A percentile compares a stretch with the other conserved stretches of the same genome.
These are phyloP conservation scores for Geranium incanum DNA, from an alignment of 441 rosid species.

Conservation along the genomic window DNA sequence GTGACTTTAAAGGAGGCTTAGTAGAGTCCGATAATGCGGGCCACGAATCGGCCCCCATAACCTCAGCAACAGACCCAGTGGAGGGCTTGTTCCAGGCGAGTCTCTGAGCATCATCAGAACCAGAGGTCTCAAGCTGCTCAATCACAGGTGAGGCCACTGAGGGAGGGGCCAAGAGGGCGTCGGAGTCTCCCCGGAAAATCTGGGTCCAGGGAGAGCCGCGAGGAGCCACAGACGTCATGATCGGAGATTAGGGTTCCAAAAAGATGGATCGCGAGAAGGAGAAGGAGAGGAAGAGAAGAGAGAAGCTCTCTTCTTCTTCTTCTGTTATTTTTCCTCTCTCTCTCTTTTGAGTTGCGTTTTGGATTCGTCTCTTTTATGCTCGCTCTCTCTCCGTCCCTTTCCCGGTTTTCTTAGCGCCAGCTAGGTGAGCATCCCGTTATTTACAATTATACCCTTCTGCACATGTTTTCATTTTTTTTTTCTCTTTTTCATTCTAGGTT, in stretches of 20 bases:
- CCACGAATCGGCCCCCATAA: slow-evolving; percentile 81
- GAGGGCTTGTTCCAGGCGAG: slow-evolving; percentile 68
- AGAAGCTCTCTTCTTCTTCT: not conserved
- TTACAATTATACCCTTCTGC: not conserved
- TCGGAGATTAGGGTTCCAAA: not conserved
- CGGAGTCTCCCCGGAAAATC: slow-evolving; percentile 1
- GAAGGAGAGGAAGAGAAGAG: slow-evolving; percentile 2
- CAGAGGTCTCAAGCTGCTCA: no score
- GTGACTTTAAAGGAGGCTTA: slow-evolving; percentile 43
- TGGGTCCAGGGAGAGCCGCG: not conserved
- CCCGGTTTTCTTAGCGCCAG: not conserved
- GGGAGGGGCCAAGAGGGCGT: not conserved
- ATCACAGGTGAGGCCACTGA: not conserved
- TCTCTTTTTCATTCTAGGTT: no score
- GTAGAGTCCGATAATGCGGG: slow-evolving; percentile 73
- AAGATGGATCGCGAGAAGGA: not conserved
- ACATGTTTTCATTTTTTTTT: not conserved
- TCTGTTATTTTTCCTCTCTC: not conserved
- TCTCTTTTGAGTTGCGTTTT: not conserved
- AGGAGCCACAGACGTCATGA: not conserved
- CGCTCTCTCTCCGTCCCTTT: not conserved
- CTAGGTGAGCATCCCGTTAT: not conserved
- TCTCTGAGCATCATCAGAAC: slow-evolving; percentile 20
- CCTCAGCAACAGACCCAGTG: slow-evolving; percentile 44
- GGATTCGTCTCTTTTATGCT: slow-evolving; percentile 1